A percentile compares a stretch with the other conserved stretches of the same genome.
phyloP scores from a whole-genome alignment of 2,329 filamentous ascomycete genomes.

The Cytospora mali region DNA sequence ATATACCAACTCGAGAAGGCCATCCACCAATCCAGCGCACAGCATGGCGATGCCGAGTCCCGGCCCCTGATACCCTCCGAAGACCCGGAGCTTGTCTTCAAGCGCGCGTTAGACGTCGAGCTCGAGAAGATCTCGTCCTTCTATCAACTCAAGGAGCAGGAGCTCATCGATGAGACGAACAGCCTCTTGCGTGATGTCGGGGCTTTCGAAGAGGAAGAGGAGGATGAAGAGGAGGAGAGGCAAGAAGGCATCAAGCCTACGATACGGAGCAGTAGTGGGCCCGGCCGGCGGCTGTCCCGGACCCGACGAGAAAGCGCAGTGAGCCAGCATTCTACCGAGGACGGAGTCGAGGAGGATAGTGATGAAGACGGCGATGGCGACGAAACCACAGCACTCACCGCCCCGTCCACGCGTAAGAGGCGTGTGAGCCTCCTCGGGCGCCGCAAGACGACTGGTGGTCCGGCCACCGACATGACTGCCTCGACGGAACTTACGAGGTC shows the following conservation, averaged over 20 bases:
- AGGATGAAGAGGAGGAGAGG: constrained; percentile 53
- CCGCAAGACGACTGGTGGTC: constrained; percentile 41
- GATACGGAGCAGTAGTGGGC: constrained; percentile 35
- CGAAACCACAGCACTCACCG: constrained; percentile 59
- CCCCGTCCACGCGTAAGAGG: constrained; percentile 51
- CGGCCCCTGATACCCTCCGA: constrained; percentile 76
- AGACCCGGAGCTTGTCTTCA: constrained; percentile 82
- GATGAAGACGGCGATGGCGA: constrained; percentile 63
- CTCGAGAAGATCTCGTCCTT: constrained; percentile 94
- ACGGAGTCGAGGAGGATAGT: constrained; percentile 63
- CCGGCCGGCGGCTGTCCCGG: constrained; percentile 33
- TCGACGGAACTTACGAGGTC: constrained; percentile 64
- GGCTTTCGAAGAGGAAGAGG: constrained; percentile 63
- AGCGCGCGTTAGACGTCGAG: constrained; percentile 80
- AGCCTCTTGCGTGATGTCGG: constrained; percentile 75
- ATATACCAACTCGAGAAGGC: constrained; percentile 95
- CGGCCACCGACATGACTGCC: constrained; percentile 58
- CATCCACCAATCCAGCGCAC: constrained; percentile 62
- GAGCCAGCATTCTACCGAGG: constrained; percentile 56
- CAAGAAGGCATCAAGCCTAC: constrained; percentile 33
- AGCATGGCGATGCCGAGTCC: constrained; percentile 69
- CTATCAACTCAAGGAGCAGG: constrained; percentile 84
- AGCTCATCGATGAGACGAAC: constrained; percentile 80
- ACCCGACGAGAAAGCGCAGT: constrained; percentile 40
- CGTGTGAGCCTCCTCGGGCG: constrained; percentile 44